phyloP scores from a whole-genome alignment of 352 stramenopile genomes.

The Pilasporangium apinafurcum region DNA sequence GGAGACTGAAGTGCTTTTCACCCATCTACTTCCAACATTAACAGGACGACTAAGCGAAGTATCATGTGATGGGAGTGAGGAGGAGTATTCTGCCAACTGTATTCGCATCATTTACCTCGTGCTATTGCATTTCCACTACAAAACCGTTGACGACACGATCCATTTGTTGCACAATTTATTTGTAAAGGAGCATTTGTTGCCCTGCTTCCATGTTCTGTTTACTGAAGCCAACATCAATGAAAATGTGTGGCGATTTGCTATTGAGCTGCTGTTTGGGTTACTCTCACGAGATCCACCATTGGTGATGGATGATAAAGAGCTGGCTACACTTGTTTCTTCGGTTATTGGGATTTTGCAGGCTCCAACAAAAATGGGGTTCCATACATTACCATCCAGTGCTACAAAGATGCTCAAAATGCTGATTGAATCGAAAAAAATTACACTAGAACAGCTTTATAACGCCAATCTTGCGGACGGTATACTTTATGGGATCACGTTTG shows the following conservation, averaged over 20 bases:
- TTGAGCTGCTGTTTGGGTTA: conserved; percentile 42
- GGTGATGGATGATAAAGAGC: conserved; percentile 12
- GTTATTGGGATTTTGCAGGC: conserved; percentile 25
- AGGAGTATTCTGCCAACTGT: conserved; percentile 29
- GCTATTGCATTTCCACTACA: conserved; percentile 40
- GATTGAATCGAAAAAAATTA: conserved; percentile 10
- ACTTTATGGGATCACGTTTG: conserved; percentile 17
- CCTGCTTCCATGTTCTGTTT: conserved; percentile 23
- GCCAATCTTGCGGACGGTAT: conserved; percentile 18
- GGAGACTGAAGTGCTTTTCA: conserved; percentile 37
- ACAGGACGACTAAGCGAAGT: conserved; percentile 15
- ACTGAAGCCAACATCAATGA: conserved; percentile 13
- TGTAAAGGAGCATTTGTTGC: conserved; percentile 36
- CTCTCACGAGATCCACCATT: conserved; percentile 25
- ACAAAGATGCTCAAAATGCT: conserved; percentile 30
- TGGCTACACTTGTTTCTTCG: conserved; percentile 11
- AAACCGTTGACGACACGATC: conserved; percentile 8
- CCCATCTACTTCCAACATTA: conserved; percentile 43
- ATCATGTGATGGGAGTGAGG: conserved; percentile 2
- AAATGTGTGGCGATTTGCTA: conserved; percentile 37
- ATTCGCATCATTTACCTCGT: conserved; percentile 43
- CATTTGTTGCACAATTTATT: conserved; percentile 25
- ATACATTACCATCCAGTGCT: conserved; percentile 20
- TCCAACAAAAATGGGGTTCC: conserved; percentile 14
- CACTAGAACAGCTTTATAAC: conserved; percentile 20